A percentile compares a stretch with the other conserved stretches of the same genome.
Evolutionary conservation across 495 filamentous ascomycete species (phyloP).

Genomic region (Neurospora tetraspora): DNA sequence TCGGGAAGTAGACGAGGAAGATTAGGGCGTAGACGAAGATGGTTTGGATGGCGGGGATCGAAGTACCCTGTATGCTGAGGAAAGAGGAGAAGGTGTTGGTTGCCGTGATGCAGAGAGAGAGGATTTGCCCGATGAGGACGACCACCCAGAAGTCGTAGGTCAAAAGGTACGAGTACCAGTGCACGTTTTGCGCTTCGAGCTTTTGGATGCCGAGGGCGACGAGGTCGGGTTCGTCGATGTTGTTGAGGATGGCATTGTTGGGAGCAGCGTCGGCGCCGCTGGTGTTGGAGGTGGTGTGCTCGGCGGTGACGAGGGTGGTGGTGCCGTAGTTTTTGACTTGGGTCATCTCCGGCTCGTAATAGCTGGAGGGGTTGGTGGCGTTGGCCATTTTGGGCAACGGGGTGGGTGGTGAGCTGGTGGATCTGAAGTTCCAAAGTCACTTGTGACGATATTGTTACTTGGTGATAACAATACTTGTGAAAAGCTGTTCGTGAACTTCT

Average conservation of each 20-base stretch:
- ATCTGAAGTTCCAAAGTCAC: neutral
- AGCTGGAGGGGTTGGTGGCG: neutral
- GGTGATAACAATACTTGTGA: neutral
- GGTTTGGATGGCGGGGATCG: constrained; percentile 93
- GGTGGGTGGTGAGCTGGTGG: constrained; percentile 7
- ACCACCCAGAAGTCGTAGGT: constrained; percentile 84
- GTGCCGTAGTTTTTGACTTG: constrained; percentile 8
- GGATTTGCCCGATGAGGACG: constrained; percentile 71
- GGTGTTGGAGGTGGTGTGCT: constrained; percentile 10
- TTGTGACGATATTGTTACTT: neutral
- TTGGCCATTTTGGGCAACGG: constrained; percentile 8
- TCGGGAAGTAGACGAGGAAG: constrained; percentile 68
- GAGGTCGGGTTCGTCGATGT: constrained; percentile 4
- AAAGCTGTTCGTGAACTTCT: neutral
- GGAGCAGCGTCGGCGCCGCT: constrained; percentile 11
- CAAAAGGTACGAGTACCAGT: constrained; percentile 68
- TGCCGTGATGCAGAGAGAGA: constrained; percentile 77
- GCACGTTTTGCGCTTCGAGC: constrained; percentile 41
- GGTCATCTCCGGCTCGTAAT: constrained; percentile 7
- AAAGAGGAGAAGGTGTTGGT: constrained; percentile 83
- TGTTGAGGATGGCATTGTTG: neutral
- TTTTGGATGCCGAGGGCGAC: constrained; percentile 31
- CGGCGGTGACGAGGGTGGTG: constrained; percentile 3
- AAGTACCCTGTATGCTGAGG: constrained; percentile 56
- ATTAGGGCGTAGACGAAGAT: constrained; percentile 91